Evolutionary conservation across 495 filamentous ascomycete genomes (phyloP).

Genomic region (Diplogelasinospora grovesii): DNA sequence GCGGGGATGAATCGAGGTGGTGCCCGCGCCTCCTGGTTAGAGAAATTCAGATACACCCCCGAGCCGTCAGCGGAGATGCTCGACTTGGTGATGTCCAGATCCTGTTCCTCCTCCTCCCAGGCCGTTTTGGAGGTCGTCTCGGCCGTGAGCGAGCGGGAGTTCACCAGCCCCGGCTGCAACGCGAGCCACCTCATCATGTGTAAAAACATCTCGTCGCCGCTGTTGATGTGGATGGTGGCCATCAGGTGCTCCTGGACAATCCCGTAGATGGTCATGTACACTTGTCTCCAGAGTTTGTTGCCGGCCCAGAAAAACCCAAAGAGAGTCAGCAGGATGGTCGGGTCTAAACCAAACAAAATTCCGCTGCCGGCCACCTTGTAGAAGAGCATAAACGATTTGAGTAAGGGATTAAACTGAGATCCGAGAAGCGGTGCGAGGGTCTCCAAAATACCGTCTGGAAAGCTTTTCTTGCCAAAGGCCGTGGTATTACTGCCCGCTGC

Average conservation of each 20-base stretch:
- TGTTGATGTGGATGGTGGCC: slow-evolving; percentile 48
- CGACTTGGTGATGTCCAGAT: slow-evolving; percentile 25
- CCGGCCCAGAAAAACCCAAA: slow-evolving; percentile 33
- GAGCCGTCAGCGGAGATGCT: slow-evolving; percentile 27
- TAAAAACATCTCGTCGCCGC: slow-evolving; percentile 53
- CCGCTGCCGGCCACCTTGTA: slow-evolving; percentile 23
- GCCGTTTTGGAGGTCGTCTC: slow-evolving; percentile 46
- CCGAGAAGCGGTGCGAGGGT: slow-evolving; percentile 22
- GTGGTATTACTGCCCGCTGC: slow-evolving; percentile 8
- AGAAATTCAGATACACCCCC: slow-evolving; percentile 37
- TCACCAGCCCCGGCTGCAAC: slow-evolving; percentile 43
- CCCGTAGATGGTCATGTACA: slow-evolving; percentile 17
- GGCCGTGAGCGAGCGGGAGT: slow-evolving; percentile 50
- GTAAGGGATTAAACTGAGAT: slow-evolving; percentile 24
- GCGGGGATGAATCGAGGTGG: slow-evolving; percentile 35
- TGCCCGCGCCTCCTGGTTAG: slow-evolving; percentile 33
- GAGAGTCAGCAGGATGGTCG: slow-evolving; percentile 27
- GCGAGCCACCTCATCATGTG: slow-evolving; percentile 58
- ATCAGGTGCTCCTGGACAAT: slow-evolving; percentile 42
- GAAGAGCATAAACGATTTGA: slow-evolving; percentile 22
- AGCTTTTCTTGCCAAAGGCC: slow-evolving; percentile 1
- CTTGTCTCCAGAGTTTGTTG: slow-evolving; percentile 27
- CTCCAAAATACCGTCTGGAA: slow-evolving; percentile 20
- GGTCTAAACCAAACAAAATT: slow-evolving; percentile 35
- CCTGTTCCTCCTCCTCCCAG: slow-evolving; percentile 48